These are phyloP conservation scores for Neurospora sp. DNA, from an alignment of 495 filamentous ascomycete genomes.

Conservation along the genomic window DNA sequence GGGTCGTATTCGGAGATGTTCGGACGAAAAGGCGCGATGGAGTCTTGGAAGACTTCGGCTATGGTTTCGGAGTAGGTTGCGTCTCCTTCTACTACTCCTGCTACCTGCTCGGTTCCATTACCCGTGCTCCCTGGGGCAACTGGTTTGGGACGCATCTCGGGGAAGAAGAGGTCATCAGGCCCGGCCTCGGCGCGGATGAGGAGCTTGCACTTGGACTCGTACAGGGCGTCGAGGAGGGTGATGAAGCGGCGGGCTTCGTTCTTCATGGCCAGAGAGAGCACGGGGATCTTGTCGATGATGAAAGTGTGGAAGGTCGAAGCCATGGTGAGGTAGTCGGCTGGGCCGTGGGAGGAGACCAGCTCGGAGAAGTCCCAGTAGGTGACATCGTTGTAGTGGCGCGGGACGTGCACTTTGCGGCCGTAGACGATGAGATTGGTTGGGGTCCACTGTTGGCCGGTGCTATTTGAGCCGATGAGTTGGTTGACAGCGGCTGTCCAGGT, in stretches of 20 bases:
- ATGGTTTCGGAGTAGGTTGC: conserved; percentile 56
- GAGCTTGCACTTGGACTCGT: conserved; percentile 59
- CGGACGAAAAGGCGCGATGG: conserved; percentile 57
- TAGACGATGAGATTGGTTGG: conserved; percentile 45
- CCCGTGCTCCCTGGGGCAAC: background rate
- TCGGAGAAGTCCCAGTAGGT: conserved; percentile 49
- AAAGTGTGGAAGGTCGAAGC: conserved; percentile 61
- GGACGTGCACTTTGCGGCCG: conserved; percentile 45
- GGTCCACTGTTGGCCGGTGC: conserved; percentile 29
- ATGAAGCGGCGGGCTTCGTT: conserved; percentile 66
- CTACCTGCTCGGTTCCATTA: background rate
- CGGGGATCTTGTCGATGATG: conserved; percentile 50
- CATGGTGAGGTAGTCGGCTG: conserved; percentile 64
- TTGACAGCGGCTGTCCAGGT: conserved; percentile 3
- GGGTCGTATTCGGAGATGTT: conserved; percentile 50
- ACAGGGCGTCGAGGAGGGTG: conserved; percentile 60
- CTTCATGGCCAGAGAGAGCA: conserved; percentile 47
- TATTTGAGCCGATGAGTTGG: background rate
- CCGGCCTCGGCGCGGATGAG: conserved; percentile 44
- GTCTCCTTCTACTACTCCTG: conserved; percentile 21
- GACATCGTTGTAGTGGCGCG: conserved; percentile 35
- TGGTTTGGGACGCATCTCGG: conserved; percentile 30
- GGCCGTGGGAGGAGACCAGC: conserved; percentile 50
- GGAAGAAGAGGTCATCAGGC: conserved; percentile 62
- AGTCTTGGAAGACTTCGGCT: conserved; percentile 60